Evolutionary conservation across 140 eudicot genomes (phyloP).

Genomic region (Senecio squalidus): DNA sequence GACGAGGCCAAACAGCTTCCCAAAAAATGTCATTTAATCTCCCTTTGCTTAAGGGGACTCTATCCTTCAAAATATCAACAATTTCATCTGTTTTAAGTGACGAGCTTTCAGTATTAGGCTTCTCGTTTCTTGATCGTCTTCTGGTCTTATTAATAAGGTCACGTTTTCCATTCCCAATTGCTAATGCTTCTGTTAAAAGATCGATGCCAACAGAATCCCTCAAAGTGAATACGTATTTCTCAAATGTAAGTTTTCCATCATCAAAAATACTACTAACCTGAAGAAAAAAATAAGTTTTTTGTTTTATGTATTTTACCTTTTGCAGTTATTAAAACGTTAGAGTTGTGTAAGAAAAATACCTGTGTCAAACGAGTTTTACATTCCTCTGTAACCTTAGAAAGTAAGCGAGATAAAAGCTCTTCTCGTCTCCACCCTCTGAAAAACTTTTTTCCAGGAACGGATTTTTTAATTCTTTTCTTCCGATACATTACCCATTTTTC

Average conservation of each 20-base stretch:
- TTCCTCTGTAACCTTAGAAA: conserved; percentile 44
- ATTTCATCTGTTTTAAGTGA: conserved; percentile 58
- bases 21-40: conserved; percentile 66
- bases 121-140: conserved; percentile 25
- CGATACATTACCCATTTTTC: conserved; percentile 55
- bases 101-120: conserved; percentile 29
- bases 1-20: conserved; percentile 96
- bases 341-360: conserved; percentile 43
- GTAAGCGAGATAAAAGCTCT: conserved; percentile 60
- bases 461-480: conserved; percentile 44
- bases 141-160: conserved; percentile 35
- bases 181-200: conserved; percentile 57
- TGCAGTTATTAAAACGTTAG: too few relatives aligned
- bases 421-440: conserved; percentile 70
- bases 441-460: conserved; percentile 51
- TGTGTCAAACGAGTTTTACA: conserved; percentile 41
- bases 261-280: conserved; percentile 51
- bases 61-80: conserved; percentile 44
- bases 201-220: conserved; percentile 55
- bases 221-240: conserved; percentile 48
- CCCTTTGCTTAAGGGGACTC: conserved; percentile 39
- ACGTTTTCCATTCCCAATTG: conserved; percentile 66
- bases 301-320: too few relatives aligned
- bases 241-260: conserved; percentile 54
- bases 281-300: not conserved